Evolutionary conservation across 2,329 filamentous ascomycete genomes (phyloP), one percentile per base, ranked within the genome.

Genomic region (Diplodia intermedia): DNA sequence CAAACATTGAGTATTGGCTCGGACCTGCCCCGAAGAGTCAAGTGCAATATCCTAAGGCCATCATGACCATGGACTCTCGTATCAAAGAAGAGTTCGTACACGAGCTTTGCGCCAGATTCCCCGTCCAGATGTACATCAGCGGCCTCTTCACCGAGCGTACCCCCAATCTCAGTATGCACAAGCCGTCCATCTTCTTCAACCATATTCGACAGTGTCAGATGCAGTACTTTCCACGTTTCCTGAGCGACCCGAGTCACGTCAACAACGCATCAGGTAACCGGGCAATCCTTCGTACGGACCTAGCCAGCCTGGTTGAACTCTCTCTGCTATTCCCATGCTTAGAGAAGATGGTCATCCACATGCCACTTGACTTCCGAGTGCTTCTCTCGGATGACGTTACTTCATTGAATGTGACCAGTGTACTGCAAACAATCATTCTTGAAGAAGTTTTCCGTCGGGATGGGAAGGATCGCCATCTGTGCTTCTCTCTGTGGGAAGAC

Each of bases 51-150:
- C 54, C 54, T 2, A 57, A 26, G n/a, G 9, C 40, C 54, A 29
- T 57, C 33, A 38, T 57, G 54, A 12, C 9, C 8, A 57, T 57
- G 54, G 33, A 57, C 14, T 18, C 33, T 15, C 31, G 54, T 4
- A 57, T 57, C 54, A 57, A 57, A 31, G 4, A 23, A 9, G 54
- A 57, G 20, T 57, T 57, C 20, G n/a, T 40, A 9, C 11, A 20
- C n/a, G 54, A 57, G 14, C 31, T 57, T 11, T 57, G 54, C 23
- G n/a, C 54, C 20, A 15, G 36, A 14, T 57, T 57, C 20, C 54
- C 54, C 2, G n/a, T 57, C 33, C 54, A 57, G 23, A 14, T 57
- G 12, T 18, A 38, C 20, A 11, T 40, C 38, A 36, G 54, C 20
- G 20, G 18, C 11, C 15, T 40, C 12, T 57, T 57, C n/a, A 26